Base-by-base conservation (phyloP, 441 rosid species). In the Adansonia grandidieri region DNA sequence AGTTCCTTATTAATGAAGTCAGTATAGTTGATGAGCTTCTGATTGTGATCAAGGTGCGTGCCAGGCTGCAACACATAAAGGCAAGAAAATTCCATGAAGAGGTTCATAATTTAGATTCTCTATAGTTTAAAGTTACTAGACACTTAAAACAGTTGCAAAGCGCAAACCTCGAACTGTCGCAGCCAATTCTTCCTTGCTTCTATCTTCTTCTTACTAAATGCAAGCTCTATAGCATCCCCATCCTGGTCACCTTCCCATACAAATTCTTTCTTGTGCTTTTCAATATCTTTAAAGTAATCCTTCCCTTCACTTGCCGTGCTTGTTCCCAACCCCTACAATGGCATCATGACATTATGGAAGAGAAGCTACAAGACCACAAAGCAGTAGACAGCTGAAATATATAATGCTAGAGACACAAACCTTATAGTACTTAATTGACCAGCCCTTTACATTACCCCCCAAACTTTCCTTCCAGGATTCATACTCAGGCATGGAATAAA, bases 351-450 rank as follows among this genome's bases (percentile, higher is more conserved):
- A 19, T 66, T 54, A 62, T n/a, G 60, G 40, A 60, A 47, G n/a
- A 54, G 76, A 76, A 45, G 50, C 66, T 37, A 32, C 74, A 68
- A 20, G 50, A 56, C 54, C 69, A 4, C 9, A 61, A 50, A 76
- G 6, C 14, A 20, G 37, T 9, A 56, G 47, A 73, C 63, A 53
- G 4, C 42, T 14, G 53, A 61, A 32, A 42, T 24, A 7, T 7
- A 24, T 13, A 51, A 7, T 17, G 50, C 9, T 20, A 45, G 51
- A n/a, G 14, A 8, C 65, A 72, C 88, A 82, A 76, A 96, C 99
- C 99, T 96, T 96, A 84, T 94, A 96, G 82, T 96, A 96, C 86
- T 96, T 96, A 76, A 94, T 92, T n/a, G 88, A 69, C 99, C 99
- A 96, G 64, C 92, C 89, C 76, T 82, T 88, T 70, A 95, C 94